Evolutionary conservation across 148 eudicot species (phyloP), one percentile per base, ranked within the genome.

Genomic region (Polygonum aviculare): DNA sequence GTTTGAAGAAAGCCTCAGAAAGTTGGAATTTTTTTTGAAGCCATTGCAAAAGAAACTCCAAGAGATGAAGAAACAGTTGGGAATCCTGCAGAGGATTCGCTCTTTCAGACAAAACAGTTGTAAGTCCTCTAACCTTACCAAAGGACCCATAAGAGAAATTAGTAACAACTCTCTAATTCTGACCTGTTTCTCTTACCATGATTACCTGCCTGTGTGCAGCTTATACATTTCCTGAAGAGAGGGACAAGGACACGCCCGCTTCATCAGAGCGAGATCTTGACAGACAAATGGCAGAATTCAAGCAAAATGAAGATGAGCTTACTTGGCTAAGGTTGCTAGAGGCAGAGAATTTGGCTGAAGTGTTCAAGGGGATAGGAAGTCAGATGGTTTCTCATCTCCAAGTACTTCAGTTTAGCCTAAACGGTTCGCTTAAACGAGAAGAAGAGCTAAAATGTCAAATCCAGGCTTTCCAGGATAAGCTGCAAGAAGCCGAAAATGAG

Each of bases 221-320:
- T 65, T 73, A 74, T 78, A 65, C 77, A 69, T 77, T 51, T 18
- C 79, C 65, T 73, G 78, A 80, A 26, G 73, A 45, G 65, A 69
- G 88, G 81, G 97, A 95, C 60, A 89, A 89, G 81, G 94, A 95
- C 60, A 89, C 83, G 75, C 89, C 97, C 67, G 84, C 90, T 47
- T 86, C 88, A 73, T 77, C 88, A 74, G 94, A 95, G 83, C 83
- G 91, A 15, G 88, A 89, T 77, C 86, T 93, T 0, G 96, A 88
- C 82, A 89, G 88, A 79, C 88, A 89, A 77, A 76, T 95, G 21
- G 77, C 80, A 18, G 86, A 82, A 49, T 76, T 75, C 8, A 87
- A 84, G 77, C 89, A 86, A 89, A 85, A 84, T 63, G 94, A 93
- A 76, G 89, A 95, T 75, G 93, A 89, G 79, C 65, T 89, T 73